These are phyloP conservation scores for Carex cristatella DNA, from an alignment of 176 grass and related monocot genomes.

Conservation along the genomic window DNA sequence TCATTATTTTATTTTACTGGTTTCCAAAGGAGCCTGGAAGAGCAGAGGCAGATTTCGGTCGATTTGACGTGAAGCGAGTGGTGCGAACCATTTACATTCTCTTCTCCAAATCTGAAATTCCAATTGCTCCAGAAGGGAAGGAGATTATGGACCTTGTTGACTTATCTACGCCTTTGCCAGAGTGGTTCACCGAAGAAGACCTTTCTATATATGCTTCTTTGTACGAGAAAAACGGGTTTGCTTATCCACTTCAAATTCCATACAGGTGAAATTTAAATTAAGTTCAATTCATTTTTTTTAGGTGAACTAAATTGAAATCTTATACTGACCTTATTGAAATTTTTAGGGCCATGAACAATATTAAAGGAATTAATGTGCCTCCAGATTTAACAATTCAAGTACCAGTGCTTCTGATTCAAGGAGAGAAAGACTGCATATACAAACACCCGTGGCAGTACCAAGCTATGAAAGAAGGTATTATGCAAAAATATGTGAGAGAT, in stretches of 20 bases:
- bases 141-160: slow-evolving; percentile 65
- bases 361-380: slow-evolving; percentile 1
- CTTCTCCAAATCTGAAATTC: slow-evolving; percentile 61
- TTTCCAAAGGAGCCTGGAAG: slow-evolving; percentile 41
- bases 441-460: slow-evolving; percentile 36
- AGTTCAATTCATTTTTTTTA: not conserved
- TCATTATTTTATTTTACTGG: not conserved
- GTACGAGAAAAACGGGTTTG: slow-evolving; percentile 66
- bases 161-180: slow-evolving; percentile 36
- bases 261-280: slow-evolving; percentile 36
- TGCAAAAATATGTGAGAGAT: slow-evolving; percentile 45
- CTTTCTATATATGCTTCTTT: slow-evolving; percentile 35
- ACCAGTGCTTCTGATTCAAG: slow-evolving; percentile 48
- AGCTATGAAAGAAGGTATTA: slow-evolving; percentile 27
- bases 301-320: not conserved
- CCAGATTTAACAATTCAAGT: slow-evolving; percentile 44
- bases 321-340: not conserved
- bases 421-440: slow-evolving; percentile 47
- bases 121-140: slow-evolving; percentile 40
- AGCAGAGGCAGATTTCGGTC: slow-evolving; percentile 59
- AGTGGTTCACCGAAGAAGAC: slow-evolving; percentile 63
- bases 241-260: slow-evolving; percentile 56
- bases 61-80: slow-evolving; percentile 42
- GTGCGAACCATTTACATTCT: slow-evolving; percentile 67
- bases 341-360: not conserved